Conservation (phyloP, 768 basidiomycete genomes). For the Multifurca ochricompacta region DNA sequence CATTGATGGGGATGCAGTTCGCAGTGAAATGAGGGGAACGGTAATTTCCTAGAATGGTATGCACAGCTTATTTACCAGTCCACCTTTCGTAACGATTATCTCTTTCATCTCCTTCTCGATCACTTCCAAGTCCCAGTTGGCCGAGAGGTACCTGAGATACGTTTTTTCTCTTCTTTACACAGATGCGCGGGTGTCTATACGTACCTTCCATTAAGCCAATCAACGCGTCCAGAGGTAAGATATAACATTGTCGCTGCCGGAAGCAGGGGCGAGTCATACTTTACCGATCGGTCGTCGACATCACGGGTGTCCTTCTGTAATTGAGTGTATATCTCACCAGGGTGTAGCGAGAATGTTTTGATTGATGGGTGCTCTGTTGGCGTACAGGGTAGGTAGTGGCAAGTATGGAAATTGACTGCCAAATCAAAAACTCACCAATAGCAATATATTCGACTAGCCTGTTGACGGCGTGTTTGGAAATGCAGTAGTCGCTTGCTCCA, state of each 20-base stretch:
- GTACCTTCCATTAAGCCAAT: conserved; percentile 23
- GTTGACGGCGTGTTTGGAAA: conserved; percentile 6
- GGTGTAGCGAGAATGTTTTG: conserved; percentile 9
- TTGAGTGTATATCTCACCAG: conserved; percentile 1
- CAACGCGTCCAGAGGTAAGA: conserved; percentile 22
- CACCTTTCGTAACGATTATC: neutral
- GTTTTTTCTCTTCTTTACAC: neutral
- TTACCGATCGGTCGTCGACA: neutral
- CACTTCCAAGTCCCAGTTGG: conserved; percentile 6
- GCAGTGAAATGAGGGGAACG: too few relatives aligned
- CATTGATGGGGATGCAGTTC: too few relatives aligned
- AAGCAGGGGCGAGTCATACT: conserved; percentile 18
- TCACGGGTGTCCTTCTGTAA: neutral
- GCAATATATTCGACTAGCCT: conserved; percentile 9
- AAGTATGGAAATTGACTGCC: neutral
- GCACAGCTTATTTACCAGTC: neutral
- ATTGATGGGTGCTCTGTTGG: conserved; percentile 7
- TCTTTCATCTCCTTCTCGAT: neutral
- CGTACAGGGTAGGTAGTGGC: neutral
- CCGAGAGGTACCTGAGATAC: neutral
- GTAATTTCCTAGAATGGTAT: neutral
- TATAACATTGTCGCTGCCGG: conserved; percentile 22
- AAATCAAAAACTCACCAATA: neutral
- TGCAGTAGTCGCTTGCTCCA: conserved; percentile 2
- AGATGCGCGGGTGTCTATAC: neutral